Conservation (phyloP, 768 basidiomycete genomes). For the Lentinula aciculospora region DNA sequence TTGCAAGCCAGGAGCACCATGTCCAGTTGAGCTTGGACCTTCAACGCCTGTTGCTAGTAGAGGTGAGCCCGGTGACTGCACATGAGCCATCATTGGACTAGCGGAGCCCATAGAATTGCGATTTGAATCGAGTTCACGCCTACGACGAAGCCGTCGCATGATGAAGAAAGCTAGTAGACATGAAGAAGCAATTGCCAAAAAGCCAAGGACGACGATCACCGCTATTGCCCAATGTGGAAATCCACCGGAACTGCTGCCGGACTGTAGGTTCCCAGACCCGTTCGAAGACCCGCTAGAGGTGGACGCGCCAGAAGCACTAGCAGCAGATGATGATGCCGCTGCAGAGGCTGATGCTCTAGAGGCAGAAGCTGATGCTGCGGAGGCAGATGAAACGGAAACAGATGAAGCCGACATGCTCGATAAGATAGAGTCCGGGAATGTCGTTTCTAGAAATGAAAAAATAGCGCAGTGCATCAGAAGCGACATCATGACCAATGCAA, state of each 20-base stretch:
- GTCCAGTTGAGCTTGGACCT: constrained; percentile 25
- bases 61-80: constrained; percentile 41
- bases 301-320: constrained; percentile 15
- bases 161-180: constrained; percentile 69
- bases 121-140: constrained; percentile 40
- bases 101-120: constrained; percentile 75
- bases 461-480: constrained; percentile 9
- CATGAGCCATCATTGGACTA: constrained; percentile 79
- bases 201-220: constrained; percentile 80
- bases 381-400: constrained; percentile 27
- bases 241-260: constrained; percentile 22
- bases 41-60: constrained; percentile 32
- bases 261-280: constrained; percentile 41
- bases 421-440: constrained; percentile 60
- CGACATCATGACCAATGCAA: not conserved
- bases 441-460: constrained; percentile 52
- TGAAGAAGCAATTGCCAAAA: constrained; percentile 71
- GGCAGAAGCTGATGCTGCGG: constrained; percentile 38
- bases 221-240: constrained; percentile 93
- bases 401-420: constrained; percentile 43
- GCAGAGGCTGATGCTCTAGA: constrained; percentile 40
- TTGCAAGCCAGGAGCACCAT: constrained; percentile 16
- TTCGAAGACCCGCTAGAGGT: constrained; percentile 9
- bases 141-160: constrained; percentile 59
- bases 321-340: constrained; percentile 14